Evolutionary conservation across 2,329 filamentous ascomycete species (phyloP).

Genomic region (Leptographium lundbergii): DNA sequence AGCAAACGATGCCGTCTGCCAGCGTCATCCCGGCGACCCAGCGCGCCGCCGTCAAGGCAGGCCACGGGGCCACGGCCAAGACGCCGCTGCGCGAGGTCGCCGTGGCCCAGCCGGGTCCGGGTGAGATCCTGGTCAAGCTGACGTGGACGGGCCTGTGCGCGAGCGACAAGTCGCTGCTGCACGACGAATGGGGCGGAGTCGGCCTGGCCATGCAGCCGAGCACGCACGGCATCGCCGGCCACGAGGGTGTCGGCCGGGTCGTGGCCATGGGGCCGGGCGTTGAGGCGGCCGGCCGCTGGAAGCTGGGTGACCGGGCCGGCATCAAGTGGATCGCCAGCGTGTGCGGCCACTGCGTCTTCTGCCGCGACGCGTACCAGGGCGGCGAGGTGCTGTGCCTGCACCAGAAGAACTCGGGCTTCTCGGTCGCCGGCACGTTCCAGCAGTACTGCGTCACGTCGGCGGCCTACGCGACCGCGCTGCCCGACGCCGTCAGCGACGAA

Average conservation of each 20-base stretch:
- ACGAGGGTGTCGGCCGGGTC: conserved; percentile 6
- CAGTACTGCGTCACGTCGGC: conserved; percentile 21
- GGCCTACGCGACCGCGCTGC: conserved; percentile 23
- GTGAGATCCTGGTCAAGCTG: conserved; percentile 10
- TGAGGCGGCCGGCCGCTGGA: neutral
- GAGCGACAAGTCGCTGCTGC: conserved; percentile 11
- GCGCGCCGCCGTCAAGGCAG: conserved; percentile 7
- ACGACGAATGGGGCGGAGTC: conserved; percentile 8
- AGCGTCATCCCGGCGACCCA: conserved; percentile 8
- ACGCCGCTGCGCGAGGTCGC: conserved; percentile 1
- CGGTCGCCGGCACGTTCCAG: conserved; percentile 11
- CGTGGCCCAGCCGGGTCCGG: conserved; percentile 3
- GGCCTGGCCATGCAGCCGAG: conserved; percentile 5
- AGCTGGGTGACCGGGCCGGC: conserved; percentile 9
- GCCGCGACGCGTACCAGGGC: conserved; percentile 4
- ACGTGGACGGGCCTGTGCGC: conserved; percentile 9
- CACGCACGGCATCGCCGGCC: conserved; percentile 5
- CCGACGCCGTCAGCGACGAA: conserved; percentile 12
- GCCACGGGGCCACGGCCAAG: neutral
- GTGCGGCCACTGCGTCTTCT: conserved; percentile 6
- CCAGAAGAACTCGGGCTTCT: conserved; percentile 8
- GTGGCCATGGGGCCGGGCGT: conserved; percentile 5
- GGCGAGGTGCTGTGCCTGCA: conserved; percentile 7
- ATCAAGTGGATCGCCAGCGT: conserved; percentile 6
- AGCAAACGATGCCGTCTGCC: neutral